Evolutionary conservation across 2,329 filamentous ascomycete genomes (phyloP).

Genomic region (Tolypocladium tundrense): DNA sequence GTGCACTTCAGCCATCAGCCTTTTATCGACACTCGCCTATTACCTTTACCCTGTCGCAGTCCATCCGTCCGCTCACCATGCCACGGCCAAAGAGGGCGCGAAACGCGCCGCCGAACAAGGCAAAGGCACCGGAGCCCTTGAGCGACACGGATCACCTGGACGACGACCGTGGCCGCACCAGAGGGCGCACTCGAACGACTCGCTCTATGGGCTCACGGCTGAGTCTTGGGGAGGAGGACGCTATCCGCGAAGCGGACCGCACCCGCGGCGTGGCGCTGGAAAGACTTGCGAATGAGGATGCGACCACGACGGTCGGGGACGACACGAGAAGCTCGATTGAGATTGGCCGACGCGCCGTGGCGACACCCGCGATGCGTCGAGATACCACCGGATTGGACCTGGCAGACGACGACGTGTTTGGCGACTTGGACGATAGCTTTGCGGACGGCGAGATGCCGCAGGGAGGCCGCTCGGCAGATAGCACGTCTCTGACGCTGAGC

Average conservation of each 20-base stretch:
- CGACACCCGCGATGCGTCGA: constrained; percentile 22
- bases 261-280: constrained; percentile 26
- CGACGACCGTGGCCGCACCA: constrained; percentile 13
- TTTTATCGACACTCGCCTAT: neutral
- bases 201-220: constrained; percentile 6
- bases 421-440: constrained; percentile 32
- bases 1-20: neutral
- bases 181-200: constrained; percentile 11
- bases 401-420: constrained; percentile 37
- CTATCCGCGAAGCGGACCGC: constrained; percentile 13
- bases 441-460: constrained; percentile 25
- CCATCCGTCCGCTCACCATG: constrained; percentile 1
- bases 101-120: constrained; percentile 1
- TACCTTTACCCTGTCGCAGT: too few relatives aligned
- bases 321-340: constrained; percentile 24
- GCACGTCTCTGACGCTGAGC: constrained; percentile 35
- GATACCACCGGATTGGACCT: constrained; percentile 39
- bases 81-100: constrained; percentile 8
- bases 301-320: constrained; percentile 14
- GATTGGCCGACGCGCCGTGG: constrained; percentile 23
- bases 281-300: constrained; percentile 22
- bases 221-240: constrained; percentile 14
- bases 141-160: constrained; percentile 5
- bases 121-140: neutral
- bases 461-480: constrained; percentile 28